A percentile compares a stretch with the other conserved stretches of the same genome.
phyloP scores from a whole-genome alignment of 2,329 filamentous ascomycete genomes.

The Bimuria novae-zelandiae region DNA sequence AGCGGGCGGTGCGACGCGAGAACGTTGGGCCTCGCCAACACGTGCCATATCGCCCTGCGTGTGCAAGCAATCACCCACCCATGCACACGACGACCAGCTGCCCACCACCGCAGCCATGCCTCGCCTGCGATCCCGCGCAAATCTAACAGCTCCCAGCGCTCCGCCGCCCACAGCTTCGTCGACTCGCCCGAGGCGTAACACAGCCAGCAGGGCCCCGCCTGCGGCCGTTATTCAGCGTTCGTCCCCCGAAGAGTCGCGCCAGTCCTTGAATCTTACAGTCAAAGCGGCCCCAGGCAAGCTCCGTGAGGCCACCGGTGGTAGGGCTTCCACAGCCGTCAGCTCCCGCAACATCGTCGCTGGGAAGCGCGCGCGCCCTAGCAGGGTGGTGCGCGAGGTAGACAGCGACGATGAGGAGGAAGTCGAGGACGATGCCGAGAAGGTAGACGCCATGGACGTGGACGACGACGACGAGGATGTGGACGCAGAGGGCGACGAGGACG shows the following conservation, averaged over 20 bases:
- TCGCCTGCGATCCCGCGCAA: slow-evolving; percentile 45
- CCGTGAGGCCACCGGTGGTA: slow-evolving; percentile 51
- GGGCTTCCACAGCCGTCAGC: slow-evolving; percentile 35
- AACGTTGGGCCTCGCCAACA: background rate
- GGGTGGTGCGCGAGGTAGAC: slow-evolving; percentile 47
- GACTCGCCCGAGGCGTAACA: slow-evolving; percentile 45
- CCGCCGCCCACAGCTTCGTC: slow-evolving; percentile 42
- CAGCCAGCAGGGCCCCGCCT: slow-evolving; percentile 38
- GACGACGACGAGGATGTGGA: slow-evolving; percentile 44
- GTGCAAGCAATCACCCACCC: slow-evolving; percentile 1
- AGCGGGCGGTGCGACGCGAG: slow-evolving; percentile 13
- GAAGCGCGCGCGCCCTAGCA: slow-evolving; percentile 45
- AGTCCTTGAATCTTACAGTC: slow-evolving; percentile 55
- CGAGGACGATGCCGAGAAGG: slow-evolving; percentile 45
- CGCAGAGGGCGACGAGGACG: slow-evolving; percentile 45
- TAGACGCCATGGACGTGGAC: slow-evolving; percentile 38
- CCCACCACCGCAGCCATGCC: slow-evolving; percentile 34
- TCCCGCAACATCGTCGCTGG: slow-evolving; percentile 44
- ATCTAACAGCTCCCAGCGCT: slow-evolving; percentile 41
- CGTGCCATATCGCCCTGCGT: background rate
- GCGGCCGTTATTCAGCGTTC: slow-evolving; percentile 46
- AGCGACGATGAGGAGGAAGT: slow-evolving; percentile 50
- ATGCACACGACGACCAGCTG: background rate
- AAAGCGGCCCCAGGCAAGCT: slow-evolving; percentile 56
- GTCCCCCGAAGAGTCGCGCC: slow-evolving; percentile 49